Base-by-base conservation (phyloP, 192 early-diverging fungal species). In the Gonapodya prolifera region DNA sequence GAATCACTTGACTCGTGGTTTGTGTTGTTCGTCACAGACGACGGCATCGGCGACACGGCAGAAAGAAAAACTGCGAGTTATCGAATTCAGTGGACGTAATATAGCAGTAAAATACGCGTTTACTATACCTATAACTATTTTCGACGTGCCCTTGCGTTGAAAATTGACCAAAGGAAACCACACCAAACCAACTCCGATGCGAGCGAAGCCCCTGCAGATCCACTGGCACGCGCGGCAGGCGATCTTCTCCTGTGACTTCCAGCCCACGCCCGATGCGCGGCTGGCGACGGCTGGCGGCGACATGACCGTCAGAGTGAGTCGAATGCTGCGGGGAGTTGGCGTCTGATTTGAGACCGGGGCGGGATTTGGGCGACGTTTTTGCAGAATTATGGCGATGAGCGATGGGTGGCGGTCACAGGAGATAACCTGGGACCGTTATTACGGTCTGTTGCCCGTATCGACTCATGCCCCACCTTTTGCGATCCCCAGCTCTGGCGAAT, bases 171-270 rank as follows among this genome's bases (percentile, higher is more conserved):
- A n/a, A n/a, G n/a, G n/a, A 61, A 61, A 61, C 45, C 23, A 16
- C 8, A 23, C 45, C 8, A 61, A 8, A 8, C 8, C 45, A 61
- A 8, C 8, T 61, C 2, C 29, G 16, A 32, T 73, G 71, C 71
- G 71, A 2, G 18, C 28, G 8, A 73, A 73, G 32, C 28, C 32
- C 2, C 71, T 80, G 18, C 34, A 95, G 84, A 95, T 98, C 82
- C 91, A 93, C 79, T 97, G 96, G 96, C 96, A 98, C 80, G 96
- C 93, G 78, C 91, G 89, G 77, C 85, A 91, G 79, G 91, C 95
- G 13, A 89, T 98, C 75, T 95, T 96, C 84, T 95, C 94, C 75
- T 90, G 91, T 28, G 93, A 97, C 82, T 98, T 96, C 86, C 91
- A 95, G 70, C 88, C 85, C 1, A 71, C 77, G 16, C 16, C 80